A percentile compares a stretch with the other conserved stretches of the same genome.
phyloP scores from a whole-genome alignment of 1,284 basidiomycete genomes.

The Omphalotus olearius region DNA sequence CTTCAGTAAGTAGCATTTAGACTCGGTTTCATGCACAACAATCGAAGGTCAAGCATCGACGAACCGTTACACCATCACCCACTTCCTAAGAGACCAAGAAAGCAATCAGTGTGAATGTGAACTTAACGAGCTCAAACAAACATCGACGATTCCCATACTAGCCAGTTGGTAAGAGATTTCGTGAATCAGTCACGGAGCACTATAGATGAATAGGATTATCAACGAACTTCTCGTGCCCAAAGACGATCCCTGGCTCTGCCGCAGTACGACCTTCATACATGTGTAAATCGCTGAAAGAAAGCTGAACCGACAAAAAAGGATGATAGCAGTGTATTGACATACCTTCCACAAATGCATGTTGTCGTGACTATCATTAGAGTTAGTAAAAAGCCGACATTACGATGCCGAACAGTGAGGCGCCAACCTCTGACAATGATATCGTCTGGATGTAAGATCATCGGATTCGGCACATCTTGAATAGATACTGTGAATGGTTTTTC shows the following conservation, averaged over 20 bases:
- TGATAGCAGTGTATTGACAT: neutral
- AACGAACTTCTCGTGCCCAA: constrained; percentile 49
- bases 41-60: constrained; percentile 22
- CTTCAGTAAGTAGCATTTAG: constrained; percentile 20
- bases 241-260: constrained; percentile 44
- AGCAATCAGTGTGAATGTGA: neutral
- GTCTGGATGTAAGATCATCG: constrained; percentile 43
- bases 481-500: constrained; percentile 43
- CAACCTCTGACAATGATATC: constrained; percentile 45
- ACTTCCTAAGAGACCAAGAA: constrained; percentile 29
- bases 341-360: constrained; percentile 47
- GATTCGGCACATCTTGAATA: constrained; percentile 39
- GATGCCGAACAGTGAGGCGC: neutral
- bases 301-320: neutral
- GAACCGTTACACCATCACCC: constrained; percentile 32
- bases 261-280: constrained; percentile 55
- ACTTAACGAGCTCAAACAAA: constrained; percentile 16
- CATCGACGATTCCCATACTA: constrained; percentile 49
- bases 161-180: neutral
- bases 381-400: constrained; percentile 1
- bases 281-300: constrained; percentile 38
- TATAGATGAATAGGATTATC: neutral
- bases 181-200: neutral
- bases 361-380: constrained; percentile 38
- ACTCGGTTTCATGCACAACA: neutral